Evolutionary conservation across 2,329 filamentous ascomycete genomes (phyloP).

Genomic region (Talaromyces piceae): DNA sequence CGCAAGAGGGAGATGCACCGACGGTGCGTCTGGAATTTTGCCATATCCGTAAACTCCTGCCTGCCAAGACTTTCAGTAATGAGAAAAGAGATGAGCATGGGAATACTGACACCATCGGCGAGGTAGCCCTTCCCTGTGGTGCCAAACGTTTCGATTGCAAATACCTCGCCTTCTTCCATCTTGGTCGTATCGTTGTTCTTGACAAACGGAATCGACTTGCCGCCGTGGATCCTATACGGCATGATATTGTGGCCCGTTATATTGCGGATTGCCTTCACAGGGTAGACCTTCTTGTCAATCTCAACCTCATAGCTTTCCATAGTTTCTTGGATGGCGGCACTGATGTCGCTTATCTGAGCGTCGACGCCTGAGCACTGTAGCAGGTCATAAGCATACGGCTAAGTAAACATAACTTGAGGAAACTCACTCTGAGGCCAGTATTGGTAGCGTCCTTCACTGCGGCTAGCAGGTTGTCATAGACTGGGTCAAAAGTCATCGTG

Average conservation of each 20-base stretch:
- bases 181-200: constrained; percentile 43
- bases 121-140: constrained; percentile 46
- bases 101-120: constrained; percentile 38
- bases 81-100: background rate
- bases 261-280: constrained; percentile 49
- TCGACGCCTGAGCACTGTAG: constrained; percentile 48
- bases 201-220: constrained; percentile 49
- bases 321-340: constrained; percentile 52
- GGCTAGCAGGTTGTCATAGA: constrained; percentile 65
- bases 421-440: constrained; percentile 39
- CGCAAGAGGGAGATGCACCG: constrained; percentile 36
- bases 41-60: constrained; percentile 48
- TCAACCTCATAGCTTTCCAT: constrained; percentile 58
- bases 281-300: constrained; percentile 45
- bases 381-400: constrained; percentile 10
- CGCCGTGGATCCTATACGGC: constrained; percentile 50
- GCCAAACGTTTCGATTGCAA: constrained; percentile 54
- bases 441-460: constrained; percentile 72
- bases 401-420: background rate
- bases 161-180: constrained; percentile 54
- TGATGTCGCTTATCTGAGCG: constrained; percentile 48
- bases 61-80: constrained; percentile 23
- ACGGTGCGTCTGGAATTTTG: constrained; percentile 32
- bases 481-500: constrained; percentile 66
- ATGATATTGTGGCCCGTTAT: constrained; percentile 50